Evolutionary conservation across 2,329 filamentous ascomycete species (phyloP), one percentile per base, ranked within the genome.

Genomic region (Alternaria sp.): DNA sequence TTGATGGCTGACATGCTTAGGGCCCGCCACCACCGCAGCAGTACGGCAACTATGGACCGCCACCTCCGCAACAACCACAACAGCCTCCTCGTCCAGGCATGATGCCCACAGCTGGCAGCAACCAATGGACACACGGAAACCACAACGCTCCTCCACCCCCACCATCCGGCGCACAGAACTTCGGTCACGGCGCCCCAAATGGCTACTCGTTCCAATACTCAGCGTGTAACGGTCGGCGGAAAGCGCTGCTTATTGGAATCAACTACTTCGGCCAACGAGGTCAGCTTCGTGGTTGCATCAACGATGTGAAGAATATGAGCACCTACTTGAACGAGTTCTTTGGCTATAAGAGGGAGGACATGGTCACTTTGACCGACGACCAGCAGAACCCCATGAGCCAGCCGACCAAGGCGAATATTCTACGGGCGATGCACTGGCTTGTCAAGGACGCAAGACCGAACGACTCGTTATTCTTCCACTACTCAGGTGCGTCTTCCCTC

Each of bases 381-480:
- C 94, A 97, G 83, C 93, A 97, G 79, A 97, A 97, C 73, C 93
- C 93, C 25, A 97, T 97, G 92, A 97, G 93, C 81, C 93, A 97
- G 82, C 95, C 95, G 9, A 97, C 93, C 6, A 97, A 97, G 81
- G 91, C 93, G 70, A 98, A 98, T 77, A 97, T 98, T 59, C 81
- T 98, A 40, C 88, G 95, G 57, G 95, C 95, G 28, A 98, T 98
- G 95, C 94, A 97, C 79, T 98, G 95, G 95, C 84, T 98, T 19
- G 93, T 97, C 61, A 97, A 97, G 82, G 94, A 97, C 76, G 94
- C 95, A 5, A 88, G 88, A 61, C 92, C 93, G 0, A 97, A 97
- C 77, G 95, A 98, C 78, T 97, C 95, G 5, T 86, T 98, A 7
- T 98, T 98, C 83, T 97, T 98, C 84, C 95, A 98, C 82, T 98